A percentile compares a stretch with the other conserved stretches of the same genome.
phyloP scores from a whole-genome alignment of 2,329 filamentous ascomycete genomes.

The Fusarium keratoplasticum region DNA sequence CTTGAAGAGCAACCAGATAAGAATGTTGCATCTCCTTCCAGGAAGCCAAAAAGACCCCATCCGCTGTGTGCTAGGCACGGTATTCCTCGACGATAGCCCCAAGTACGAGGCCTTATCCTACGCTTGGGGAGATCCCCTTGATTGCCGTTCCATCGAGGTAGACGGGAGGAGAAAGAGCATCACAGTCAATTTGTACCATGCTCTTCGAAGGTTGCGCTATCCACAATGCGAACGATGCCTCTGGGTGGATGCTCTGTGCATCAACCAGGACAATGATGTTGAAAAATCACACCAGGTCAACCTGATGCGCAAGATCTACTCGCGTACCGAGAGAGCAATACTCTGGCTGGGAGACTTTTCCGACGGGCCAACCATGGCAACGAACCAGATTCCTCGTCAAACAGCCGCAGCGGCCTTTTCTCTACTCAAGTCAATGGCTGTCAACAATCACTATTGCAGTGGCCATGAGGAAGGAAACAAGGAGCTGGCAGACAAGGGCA shows the following conservation, averaged over 20 bases:
- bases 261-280: slow-evolving; percentile 3
- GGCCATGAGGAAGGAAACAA: neutral
- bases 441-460: neutral
- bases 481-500: too few species aligned
- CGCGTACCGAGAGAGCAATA: neutral
- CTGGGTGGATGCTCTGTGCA: slow-evolving; percentile 1
- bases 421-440: neutral
- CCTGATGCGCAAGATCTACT: slow-evolving; percentile 12
- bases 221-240: neutral
- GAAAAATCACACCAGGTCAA: slow-evolving; percentile 10
- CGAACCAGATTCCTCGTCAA: neutral
- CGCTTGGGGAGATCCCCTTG: neutral
- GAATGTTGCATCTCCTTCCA: slow-evolving; percentile 1
- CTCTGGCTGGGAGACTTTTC: slow-evolving; percentile 12
- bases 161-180: neutral
- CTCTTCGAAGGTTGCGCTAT: neutral
- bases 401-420: neutral
- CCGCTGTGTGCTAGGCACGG: neutral
- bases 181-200: neutral
- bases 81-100: neutral
- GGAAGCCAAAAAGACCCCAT: neutral
- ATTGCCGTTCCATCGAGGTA: neutral
- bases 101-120: neutral
- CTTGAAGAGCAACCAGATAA: neutral
- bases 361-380: neutral